Conservation (phyloP, 768 basidiomycete genomes). For the Hemileccinum impolitum region DNA sequence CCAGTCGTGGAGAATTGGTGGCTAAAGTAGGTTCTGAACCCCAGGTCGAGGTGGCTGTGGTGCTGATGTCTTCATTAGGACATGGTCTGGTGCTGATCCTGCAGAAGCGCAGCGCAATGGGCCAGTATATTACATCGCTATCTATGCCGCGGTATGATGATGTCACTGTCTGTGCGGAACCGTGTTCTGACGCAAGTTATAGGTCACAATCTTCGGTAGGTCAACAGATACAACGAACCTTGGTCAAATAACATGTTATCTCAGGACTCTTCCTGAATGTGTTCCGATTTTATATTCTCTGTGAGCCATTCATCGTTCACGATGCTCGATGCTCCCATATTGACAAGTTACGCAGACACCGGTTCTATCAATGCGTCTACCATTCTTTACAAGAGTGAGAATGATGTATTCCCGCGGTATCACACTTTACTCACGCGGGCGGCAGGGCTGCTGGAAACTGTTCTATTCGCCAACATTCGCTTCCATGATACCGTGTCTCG, state of each 20-base stretch:
- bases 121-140: constrained; percentile 44
- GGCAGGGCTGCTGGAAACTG: constrained; percentile 62
- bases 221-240: background rate
- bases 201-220: constrained; percentile 39
- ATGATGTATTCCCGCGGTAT: background rate
- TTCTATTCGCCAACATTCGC: constrained; percentile 84
- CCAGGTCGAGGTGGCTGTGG: constrained; percentile 1
- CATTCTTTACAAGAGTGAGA: constrained; percentile 66
- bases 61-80: constrained; percentile 33
- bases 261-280: constrained; percentile 57
- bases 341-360: constrained; percentile 39
- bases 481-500: constrained; percentile 93
- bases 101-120: constrained; percentile 38
- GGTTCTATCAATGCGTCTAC: constrained; percentile 83
- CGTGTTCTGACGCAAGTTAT: constrained; percentile 18
- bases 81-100: constrained; percentile 54
- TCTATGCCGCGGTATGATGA: constrained; percentile 63
- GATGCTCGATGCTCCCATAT: background rate
- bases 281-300: constrained; percentile 68
- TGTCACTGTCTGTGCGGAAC: background rate
- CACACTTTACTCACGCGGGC: constrained; percentile 12
- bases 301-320: constrained; percentile 35
- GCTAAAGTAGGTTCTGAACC: constrained; percentile 43
- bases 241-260: constrained; percentile 13
- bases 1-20: constrained; percentile 75